These are phyloP conservation scores for Paecilomyces fulvus DNA, from an alignment of 2,329 filamentous ascomycete genomes.

Conservation along the genomic window DNA sequence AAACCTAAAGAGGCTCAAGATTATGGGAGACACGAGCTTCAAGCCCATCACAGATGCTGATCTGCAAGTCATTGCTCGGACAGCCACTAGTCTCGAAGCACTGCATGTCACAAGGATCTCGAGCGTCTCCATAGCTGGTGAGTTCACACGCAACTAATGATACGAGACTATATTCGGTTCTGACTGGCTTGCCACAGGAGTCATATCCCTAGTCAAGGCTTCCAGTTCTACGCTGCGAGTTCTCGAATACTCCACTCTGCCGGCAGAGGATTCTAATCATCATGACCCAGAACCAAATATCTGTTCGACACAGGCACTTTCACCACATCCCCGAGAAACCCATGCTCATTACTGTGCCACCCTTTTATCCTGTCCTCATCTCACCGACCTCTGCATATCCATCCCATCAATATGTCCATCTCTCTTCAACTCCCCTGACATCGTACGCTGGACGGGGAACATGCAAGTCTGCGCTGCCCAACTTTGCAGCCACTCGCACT, in stretches of 20 bases:
- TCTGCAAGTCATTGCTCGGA: slow-evolving; percentile 42
- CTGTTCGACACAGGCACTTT: not conserved
- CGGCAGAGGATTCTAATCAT: slow-evolving; percentile 27
- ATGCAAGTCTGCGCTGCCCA: slow-evolving; percentile 12
- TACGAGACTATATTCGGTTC: slow-evolving; percentile 3
- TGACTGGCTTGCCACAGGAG: slow-evolving; percentile 17
- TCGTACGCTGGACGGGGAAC: slow-evolving; percentile 11
- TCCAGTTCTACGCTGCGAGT: slow-evolving; percentile 41
- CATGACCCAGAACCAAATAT: not conserved
- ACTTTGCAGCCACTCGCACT: slow-evolving; percentile 5
- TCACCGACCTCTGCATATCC: slow-evolving; percentile 8
- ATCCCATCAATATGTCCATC: slow-evolving; percentile 10
- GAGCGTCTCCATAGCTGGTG: slow-evolving; percentile 42
- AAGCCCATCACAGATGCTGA: slow-evolving; percentile 45
- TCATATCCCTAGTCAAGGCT: slow-evolving; percentile 45
- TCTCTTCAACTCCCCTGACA: slow-evolving; percentile 6
- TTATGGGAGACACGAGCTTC: slow-evolving; percentile 47
- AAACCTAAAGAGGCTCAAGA: slow-evolving; percentile 43
- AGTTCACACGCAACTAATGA: not conserved
- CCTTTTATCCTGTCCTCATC: slow-evolving; percentile 7
- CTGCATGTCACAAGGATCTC: slow-evolving; percentile 47
- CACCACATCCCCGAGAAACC: not conserved
- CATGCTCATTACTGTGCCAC: slow-evolving; percentile 7
- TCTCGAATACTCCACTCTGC: slow-evolving; percentile 46
- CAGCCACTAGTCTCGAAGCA: slow-evolving; percentile 43